Evolutionary conservation across 768 basidiomycete species (phyloP), one percentile per base, ranked within the genome.

Genomic region (Suillus decipiens): DNA sequence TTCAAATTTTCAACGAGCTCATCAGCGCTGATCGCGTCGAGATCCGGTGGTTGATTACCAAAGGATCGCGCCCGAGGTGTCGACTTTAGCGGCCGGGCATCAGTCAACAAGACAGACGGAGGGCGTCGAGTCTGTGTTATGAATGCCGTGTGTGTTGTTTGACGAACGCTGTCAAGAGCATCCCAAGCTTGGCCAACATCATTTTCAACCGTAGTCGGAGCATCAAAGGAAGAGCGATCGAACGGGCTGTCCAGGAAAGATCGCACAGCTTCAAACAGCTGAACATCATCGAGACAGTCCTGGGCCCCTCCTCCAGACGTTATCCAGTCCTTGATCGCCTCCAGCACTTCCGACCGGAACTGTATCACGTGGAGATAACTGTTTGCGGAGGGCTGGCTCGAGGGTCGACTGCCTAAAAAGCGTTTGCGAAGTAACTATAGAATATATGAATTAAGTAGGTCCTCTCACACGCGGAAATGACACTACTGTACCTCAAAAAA

Each of bases 1-100:
- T 95, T 89, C 60, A 95, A 65, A 67, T 85, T 89, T 54, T 88
- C 86, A n/a, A 94, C 90, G 43, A 95, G 82, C 53, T 88, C 86
- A 64, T 89, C 88, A 0, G 88, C 81, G 47, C 80, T 79, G 63
- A 87, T 75, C n/a, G 76, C 78, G 71, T 92, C 89, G 15, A 92
- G 70, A 66, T 89, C 84, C 3, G 87, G 88, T 8, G 85, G 78
- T 51, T 86, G 83, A 45, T 70, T 71, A 36, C 77, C 79, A 62
- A 75, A 78, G 48, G 34, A 61, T 47, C 67, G 73, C 45, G 33
- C 31, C 34, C 65, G 65, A 8, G 69, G 53, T 3, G 51, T 33
- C 0, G 59, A 24, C 10, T 56, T 61, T 3, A 37, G 34, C 8
- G 68, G 53, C 68, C 80, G 60, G 47, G 73, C 66, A n/a, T 64